phyloP scores from a whole-genome alignment of 352 stramenopile species.

The Globisporangium viniferum region DNA sequence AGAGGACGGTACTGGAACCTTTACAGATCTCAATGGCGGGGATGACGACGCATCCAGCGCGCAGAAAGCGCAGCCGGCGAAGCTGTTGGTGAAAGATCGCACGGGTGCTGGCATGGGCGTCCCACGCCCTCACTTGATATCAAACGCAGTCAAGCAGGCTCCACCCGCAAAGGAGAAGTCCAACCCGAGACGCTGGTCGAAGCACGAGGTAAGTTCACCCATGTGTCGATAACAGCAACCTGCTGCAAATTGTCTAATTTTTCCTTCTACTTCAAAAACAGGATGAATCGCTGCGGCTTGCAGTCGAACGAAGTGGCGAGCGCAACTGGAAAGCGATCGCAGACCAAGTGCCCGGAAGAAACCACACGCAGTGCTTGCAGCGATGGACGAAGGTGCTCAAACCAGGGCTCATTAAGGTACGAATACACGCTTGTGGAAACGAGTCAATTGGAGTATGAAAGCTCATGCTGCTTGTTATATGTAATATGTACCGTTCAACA shows the following conservation, averaged over 20 bases:
- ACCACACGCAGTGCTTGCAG: slow-evolving; percentile 92
- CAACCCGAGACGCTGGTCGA: slow-evolving; percentile 80
- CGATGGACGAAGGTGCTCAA: slow-evolving; percentile 93
- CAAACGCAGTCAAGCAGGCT: slow-evolving; percentile 73
- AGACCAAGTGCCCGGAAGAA: slow-evolving; percentile 86
- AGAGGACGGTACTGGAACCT: slow-evolving; percentile 13
- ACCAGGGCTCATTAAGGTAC: slow-evolving; percentile 90
- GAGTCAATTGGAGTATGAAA: not conserved
- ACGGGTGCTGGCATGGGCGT: slow-evolving; percentile 71
- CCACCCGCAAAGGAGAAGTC: slow-evolving; percentile 83
- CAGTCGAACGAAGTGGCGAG: slow-evolving; percentile 83
- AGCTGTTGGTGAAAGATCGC: slow-evolving; percentile 77
- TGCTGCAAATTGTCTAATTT: too few relatives aligned
- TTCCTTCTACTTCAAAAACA: slow-evolving; percentile 6
- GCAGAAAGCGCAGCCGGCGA: slow-evolving; percentile 28
- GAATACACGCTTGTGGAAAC: slow-evolving; percentile 3
- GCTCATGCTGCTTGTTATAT: not conserved
- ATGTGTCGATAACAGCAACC: too few relatives aligned
- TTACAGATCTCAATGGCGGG: not conserved
- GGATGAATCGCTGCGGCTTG: slow-evolving; percentile 79
- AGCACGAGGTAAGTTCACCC: slow-evolving; percentile 42
- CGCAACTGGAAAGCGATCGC: slow-evolving; percentile 91
- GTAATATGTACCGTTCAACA: slow-evolving; percentile 23
- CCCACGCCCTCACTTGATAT: slow-evolving; percentile 63
- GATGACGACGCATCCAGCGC: slow-evolving; percentile 5